These are phyloP conservation scores for Raphanus sativus DNA, from an alignment of 345 rosid genomes.

Conservation along the genomic window DNA sequence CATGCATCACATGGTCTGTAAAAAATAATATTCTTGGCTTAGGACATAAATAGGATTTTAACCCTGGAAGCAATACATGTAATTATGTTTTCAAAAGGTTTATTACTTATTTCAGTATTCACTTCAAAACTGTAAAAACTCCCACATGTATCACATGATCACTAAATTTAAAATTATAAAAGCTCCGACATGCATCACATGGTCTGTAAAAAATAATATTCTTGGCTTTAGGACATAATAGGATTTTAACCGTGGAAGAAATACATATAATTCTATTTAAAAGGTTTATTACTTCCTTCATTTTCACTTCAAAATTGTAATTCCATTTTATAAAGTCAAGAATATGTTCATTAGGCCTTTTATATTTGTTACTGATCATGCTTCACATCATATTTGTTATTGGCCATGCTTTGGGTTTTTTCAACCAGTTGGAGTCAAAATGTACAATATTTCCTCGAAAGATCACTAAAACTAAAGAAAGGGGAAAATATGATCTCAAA, in stretches of 20 bases:
- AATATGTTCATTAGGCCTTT: background rate
- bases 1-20: too few species aligned
- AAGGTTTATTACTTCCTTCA: background rate
- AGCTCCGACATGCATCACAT: too few species aligned
- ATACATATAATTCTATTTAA: background rate
- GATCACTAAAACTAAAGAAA: background rate
- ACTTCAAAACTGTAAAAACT: too few species aligned
- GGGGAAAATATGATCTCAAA: background rate
- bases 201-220: too few species aligned
- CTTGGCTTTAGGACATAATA: background rate
- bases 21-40: too few species aligned
- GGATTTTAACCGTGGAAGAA: background rate
- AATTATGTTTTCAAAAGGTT: too few species aligned
- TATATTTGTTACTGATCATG: background rate
- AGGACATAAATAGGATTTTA: too few species aligned
- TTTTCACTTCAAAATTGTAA: background rate
- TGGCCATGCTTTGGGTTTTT: background rate
- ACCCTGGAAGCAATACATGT: too few species aligned
- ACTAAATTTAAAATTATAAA: too few species aligned
- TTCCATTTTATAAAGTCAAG: background rate
- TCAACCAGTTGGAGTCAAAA: background rate
- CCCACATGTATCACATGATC: too few species aligned
- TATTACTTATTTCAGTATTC: too few species aligned
- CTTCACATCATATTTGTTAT: background rate
- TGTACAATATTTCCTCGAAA: background rate